Base-by-base conservation (phyloP, 164 flowering plant genomes). In the Umbellularia californica region DNA sequence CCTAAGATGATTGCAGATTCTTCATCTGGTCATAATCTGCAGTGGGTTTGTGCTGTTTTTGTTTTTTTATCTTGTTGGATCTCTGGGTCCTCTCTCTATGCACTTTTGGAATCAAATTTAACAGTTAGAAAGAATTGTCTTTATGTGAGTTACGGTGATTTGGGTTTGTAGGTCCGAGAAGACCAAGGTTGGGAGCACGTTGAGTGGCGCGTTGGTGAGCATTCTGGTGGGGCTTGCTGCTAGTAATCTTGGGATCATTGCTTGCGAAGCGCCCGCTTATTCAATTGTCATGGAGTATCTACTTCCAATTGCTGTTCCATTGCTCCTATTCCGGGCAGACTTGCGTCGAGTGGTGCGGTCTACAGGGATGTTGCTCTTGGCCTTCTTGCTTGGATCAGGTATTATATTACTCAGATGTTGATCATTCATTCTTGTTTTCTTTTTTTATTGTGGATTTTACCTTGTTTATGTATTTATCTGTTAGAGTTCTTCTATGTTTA, bases 371-470 rank as follows among this genome's bases (percentile, higher is more conserved):
- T 80, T 92, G 85, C 88, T 92, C 30, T 74, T 88, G 76, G 95
- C 95, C 50, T 94, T 92, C 84, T 82, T 93, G 79, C 76, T 92
- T 23, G 97, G 97, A 73, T 89, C 97, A 78, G 98, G 94, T 90
- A 70, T 55, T 15, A 15, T 55, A 13, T 0, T 13, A 52, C 35
- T 0, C 35, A 30, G 35, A 5, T 3, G 35, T 30, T 30, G 35
- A 30, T 4, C 35, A 30, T 55, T 55, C n/a, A 3, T 55, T 15
- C n/a, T 55, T 55, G 15, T 2, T 17, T 3, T 55, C 20, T 55
- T 15, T 12, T 14, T 17, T 55, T 4, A 2, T 55, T 55, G 3
- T 55, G 12, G 0, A 64, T 64, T 64, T 64, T 9, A 2, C 9
- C 27, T 64, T 22, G 25, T 20, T 20, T 19, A 22, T 64, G 25